A percentile compares a stretch with the other conserved stretches of the same genome.
Conservation (phyloP, 2,329 filamentous ascomycete genomes). For the Annulohypoxylon truncatum region DNA sequence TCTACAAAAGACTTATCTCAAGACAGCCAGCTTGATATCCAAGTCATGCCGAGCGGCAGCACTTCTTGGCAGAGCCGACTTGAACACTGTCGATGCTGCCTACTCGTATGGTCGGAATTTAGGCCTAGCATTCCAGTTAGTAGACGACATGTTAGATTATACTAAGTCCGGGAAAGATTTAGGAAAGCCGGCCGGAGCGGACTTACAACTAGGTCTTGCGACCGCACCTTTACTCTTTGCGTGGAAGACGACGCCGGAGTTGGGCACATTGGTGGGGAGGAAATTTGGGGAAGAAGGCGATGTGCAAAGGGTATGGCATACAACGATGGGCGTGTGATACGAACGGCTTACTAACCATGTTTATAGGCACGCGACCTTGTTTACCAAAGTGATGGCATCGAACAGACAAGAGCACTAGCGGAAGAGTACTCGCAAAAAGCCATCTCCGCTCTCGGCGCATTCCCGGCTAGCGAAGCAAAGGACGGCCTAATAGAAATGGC, state of each 20-base stretch:
- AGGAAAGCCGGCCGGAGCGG: constrained; percentile 94
- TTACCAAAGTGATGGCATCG: constrained; percentile 83
- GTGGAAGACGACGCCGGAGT: constrained; percentile 87
- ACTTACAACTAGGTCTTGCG: constrained; percentile 91
- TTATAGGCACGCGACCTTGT: constrained; percentile 87
- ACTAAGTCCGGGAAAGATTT: constrained; percentile 86
- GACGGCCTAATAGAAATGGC: constrained; percentile 93
- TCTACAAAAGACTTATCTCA: constrained; percentile 97
- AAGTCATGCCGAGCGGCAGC: constrained; percentile 95
- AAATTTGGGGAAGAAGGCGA: constrained; percentile 89
- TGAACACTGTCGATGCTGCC: constrained; percentile 86
- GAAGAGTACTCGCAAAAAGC: constrained; percentile 92
- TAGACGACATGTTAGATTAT: constrained; percentile 98
- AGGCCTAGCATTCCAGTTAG: constrained; percentile 94
- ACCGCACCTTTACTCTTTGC: constrained; percentile 95
- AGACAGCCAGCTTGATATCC: constrained; percentile 94
- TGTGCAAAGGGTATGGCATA: constrained; percentile 76
- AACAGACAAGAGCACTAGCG: constrained; percentile 90
- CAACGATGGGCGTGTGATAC: not conserved
- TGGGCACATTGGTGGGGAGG: constrained; percentile 89
- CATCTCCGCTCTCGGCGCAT: constrained; percentile 81
- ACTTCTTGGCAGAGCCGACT: constrained; percentile 80
- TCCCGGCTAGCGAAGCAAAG: constrained; percentile 96
- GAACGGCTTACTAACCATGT: constrained; percentile 22
- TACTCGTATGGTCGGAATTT: constrained; percentile 95